Conservation (phyloP, 2,329 filamentous ascomycete species). For the Xylaria arbuscula region DNA sequence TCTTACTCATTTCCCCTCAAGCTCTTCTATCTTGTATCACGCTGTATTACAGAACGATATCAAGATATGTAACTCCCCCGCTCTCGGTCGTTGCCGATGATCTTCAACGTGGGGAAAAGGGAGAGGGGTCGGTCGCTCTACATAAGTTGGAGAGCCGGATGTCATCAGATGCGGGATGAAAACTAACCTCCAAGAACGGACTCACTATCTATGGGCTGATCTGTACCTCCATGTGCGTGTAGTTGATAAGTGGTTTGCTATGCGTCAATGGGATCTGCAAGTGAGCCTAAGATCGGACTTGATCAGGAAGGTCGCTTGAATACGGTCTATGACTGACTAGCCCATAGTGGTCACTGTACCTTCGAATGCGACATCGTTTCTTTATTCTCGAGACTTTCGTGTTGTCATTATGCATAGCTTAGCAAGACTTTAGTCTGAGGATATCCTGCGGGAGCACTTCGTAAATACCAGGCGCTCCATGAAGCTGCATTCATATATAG, state of each 20-base stretch:
- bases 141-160: background rate
- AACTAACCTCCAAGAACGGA: background rate
- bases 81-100: background rate
- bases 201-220: background rate
- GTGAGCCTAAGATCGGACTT: constrained; percentile 21
- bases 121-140: constrained; percentile 20
- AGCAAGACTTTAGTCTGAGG: background rate
- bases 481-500: constrained; percentile 18
- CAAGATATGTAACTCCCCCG: background rate
- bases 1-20: background rate
- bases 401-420: constrained; percentile 28
- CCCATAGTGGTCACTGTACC: background rate
- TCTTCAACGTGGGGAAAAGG: constrained; percentile 22
- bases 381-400: background rate
- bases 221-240: background rate
- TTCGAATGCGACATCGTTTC: constrained; percentile 25
- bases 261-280: constrained; percentile 30
- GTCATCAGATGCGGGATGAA: background rate
- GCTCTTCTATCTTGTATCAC: background rate
- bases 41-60: background rate
- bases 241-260: background rate
- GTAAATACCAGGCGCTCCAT: background rate
- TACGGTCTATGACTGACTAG: background rate
- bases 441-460: constrained; percentile 3
- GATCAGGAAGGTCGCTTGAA: constrained; percentile 35